phyloP scores from a whole-genome alignment of 2,329 filamentous ascomycete genomes.

The Diaporthe longicolla region DNA sequence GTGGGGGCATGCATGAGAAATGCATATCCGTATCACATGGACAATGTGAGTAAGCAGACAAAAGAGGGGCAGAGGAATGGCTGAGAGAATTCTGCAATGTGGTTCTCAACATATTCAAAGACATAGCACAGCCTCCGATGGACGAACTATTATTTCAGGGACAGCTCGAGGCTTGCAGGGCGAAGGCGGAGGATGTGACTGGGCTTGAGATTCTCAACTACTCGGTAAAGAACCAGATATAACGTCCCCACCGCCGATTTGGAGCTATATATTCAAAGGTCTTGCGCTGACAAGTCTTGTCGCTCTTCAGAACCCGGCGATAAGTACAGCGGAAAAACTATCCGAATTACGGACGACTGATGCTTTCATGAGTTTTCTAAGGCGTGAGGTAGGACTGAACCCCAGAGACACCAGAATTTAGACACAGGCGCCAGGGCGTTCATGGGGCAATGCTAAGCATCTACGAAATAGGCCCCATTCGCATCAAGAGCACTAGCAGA shows the following conservation, averaged over 20 bases:
- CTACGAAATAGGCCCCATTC: background rate
- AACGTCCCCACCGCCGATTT: background rate
- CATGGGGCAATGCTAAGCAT: background rate
- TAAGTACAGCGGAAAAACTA: background rate
- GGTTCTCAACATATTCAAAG: rapidly evolving
- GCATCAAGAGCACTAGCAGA: background rate
- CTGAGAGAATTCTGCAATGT: background rate
- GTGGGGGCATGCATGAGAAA: background rate
- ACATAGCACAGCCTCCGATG: background rate
- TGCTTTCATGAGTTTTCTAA: constrained; percentile 15
- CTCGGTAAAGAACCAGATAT: background rate
- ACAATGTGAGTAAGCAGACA: background rate
- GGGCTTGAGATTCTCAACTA: constrained; percentile 24
- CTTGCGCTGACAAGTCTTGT: background rate
- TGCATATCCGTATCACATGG: background rate
- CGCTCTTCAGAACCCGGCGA: background rate
- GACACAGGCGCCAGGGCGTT: background rate
- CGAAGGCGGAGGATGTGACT: constrained; percentile 5
- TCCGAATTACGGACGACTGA: background rate
- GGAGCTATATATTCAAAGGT: no score
- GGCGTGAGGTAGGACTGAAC: background rate
- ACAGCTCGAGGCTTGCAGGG: background rate
- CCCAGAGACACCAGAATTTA: no score
- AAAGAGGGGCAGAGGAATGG: background rate
- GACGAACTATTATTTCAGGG: background rate